Conservation (phyloP, 345 rosid species). For the Populus ilicifolia region DNA sequence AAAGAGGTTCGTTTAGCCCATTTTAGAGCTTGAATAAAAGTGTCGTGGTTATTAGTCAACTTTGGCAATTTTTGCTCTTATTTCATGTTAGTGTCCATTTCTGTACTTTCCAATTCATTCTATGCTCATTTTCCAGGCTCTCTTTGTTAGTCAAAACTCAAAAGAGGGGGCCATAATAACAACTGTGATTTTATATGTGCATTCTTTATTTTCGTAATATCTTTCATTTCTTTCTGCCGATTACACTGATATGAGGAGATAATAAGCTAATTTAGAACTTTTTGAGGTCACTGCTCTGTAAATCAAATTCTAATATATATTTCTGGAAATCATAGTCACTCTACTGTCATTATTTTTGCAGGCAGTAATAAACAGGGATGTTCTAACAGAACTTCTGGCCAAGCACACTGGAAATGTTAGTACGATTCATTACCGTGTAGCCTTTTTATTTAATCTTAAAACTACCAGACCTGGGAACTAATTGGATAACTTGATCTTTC, state of each 20-base stretch:
- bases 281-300: not conserved
- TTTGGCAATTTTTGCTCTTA: not conserved
- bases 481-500: conserved; percentile 12
- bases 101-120: not conserved
- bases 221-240: not conserved
- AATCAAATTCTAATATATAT: not conserved
- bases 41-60: not conserved
- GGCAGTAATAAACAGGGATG: conserved; percentile 65
- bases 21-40: not conserved
- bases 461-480: conserved; percentile 9
- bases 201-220: not conserved
- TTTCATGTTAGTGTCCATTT: not conserved
- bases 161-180: not conserved
- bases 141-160: not conserved
- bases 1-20: conserved; percentile 57
- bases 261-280: not conserved
- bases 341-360: conserved; percentile 29
- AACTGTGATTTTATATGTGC: not conserved
- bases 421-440: conserved; percentile 1
- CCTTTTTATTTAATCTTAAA: conserved; percentile 1
- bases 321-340: not conserved
- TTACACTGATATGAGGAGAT: not conserved
- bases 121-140: not conserved
- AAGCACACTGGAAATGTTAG: conserved; percentile 87
- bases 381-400: conserved; percentile 66